A percentile compares a stretch with the other conserved stretches of the same genome.
phyloP scores from a whole-genome alignment of 2,329 filamentous ascomycete genomes.

The Paraphaeosphaeria minitans region DNA sequence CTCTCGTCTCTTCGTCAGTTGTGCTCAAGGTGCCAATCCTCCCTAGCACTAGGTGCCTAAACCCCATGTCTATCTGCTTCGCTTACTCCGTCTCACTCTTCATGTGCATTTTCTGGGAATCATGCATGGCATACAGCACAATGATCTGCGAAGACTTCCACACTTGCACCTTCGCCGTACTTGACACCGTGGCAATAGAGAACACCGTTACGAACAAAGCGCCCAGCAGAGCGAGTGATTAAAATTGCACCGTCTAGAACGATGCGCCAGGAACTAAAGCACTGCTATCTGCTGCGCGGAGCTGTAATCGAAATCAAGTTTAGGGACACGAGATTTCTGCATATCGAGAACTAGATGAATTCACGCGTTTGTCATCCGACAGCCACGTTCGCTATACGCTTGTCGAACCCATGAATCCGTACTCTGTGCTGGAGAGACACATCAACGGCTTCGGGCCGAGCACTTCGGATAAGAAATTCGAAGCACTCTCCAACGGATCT shows the following conservation, averaged over 20 bases:
- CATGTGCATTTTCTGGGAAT: background rate
- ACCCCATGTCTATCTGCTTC: background rate
- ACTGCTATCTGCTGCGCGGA: background rate
- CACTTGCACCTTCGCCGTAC: slow-evolving; percentile 1
- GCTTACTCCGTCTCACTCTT: background rate
- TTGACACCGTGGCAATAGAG: background rate
- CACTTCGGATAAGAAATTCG: background rate
- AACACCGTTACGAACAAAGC: background rate
- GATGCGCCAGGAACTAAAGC: background rate
- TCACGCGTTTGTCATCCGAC: slow-evolving; percentile 2
- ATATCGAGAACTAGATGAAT: background rate
- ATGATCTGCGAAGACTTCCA: slow-evolving; percentile 10
- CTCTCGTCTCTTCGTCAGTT: no score
- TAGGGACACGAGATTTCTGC: background rate
- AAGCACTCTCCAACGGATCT: no score
- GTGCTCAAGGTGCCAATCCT: no score
- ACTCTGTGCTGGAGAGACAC: background rate
- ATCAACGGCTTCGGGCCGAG: background rate
- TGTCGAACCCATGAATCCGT: background rate
- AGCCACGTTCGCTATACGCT: background rate
- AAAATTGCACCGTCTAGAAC: background rate
- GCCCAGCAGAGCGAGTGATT: background rate
- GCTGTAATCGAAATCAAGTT: background rate
- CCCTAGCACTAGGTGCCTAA: no score
- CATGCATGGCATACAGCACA: background rate